These are phyloP conservation scores for Venturia aucupariae DNA, from an alignment of 2,329 filamentous ascomycete genomes.

Conservation along the genomic window DNA sequence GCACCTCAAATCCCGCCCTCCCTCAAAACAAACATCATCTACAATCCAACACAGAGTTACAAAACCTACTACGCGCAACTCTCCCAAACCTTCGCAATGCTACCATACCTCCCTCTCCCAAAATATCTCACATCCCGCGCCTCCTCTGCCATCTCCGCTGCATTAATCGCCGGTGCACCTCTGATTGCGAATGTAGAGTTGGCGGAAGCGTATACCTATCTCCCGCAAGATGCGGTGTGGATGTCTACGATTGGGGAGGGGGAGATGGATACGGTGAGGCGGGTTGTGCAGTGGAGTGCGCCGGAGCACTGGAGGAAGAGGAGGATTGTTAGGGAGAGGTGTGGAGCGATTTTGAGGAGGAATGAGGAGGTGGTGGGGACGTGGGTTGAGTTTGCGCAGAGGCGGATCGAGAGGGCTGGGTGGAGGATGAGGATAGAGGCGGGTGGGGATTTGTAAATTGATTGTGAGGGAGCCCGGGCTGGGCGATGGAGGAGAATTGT, in stretches of 20 bases:
- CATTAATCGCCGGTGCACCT: constrained; percentile 22
- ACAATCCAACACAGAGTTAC: constrained; percentile 21
- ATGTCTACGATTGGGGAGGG: constrained; percentile 20
- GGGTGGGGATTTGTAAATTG: not conserved
- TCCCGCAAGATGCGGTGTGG: constrained; percentile 22
- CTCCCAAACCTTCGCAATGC: constrained; percentile 21
- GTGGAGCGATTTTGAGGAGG: not conserved
- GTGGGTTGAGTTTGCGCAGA: constrained; percentile 2
- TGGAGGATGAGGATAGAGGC: constrained; percentile 4
- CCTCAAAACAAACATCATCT: constrained; percentile 17
- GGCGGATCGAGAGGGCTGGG: not conserved
- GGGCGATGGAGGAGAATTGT: too few species aligned
- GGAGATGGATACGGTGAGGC: constrained; percentile 23
- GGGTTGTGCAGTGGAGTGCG: constrained; percentile 19
- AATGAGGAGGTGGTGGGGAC: not conserved
- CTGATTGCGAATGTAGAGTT: constrained; percentile 21
- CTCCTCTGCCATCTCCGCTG: constrained; percentile 21
- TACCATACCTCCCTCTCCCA: constrained; percentile 22
- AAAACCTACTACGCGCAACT: constrained; percentile 23
- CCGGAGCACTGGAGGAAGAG: constrained; percentile 40
- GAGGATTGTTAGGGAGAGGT: not conserved
- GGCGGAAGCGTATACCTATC: constrained; percentile 22
- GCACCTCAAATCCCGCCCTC: constrained; percentile 5
- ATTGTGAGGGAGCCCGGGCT: too few species aligned
- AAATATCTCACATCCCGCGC: constrained; percentile 20